Evolutionary conservation across 352 stramenopile genomes (phyloP).

Genomic region (Elongisporangium anandrum): DNA sequence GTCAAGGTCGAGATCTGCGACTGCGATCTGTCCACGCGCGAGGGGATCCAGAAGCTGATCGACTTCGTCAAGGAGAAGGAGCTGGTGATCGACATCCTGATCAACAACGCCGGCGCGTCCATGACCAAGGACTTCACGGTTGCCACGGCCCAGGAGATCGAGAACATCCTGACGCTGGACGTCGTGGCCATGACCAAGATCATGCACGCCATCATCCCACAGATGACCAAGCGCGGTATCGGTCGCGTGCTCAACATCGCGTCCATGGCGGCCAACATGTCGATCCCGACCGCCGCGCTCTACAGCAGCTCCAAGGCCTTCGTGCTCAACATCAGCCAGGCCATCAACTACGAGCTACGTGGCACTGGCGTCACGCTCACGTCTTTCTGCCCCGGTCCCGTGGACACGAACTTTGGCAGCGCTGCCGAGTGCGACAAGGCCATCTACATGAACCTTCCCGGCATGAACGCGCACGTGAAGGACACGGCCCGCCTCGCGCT

Average conservation of each 20-base stretch:
- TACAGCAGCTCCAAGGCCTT: slow-evolving; percentile 73
- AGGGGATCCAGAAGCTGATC: slow-evolving; percentile 32
- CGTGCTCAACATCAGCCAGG: slow-evolving; percentile 61
- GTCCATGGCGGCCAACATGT: slow-evolving; percentile 44
- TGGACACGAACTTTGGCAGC: slow-evolving; percentile 63
- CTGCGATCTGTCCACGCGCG: slow-evolving; percentile 35
- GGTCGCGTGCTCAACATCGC: slow-evolving; percentile 79
- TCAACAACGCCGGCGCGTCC: slow-evolving; percentile 67
- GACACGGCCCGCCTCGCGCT: slow-evolving; percentile 36
- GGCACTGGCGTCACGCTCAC: slow-evolving; percentile 59
- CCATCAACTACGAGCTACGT: slow-evolving; percentile 69
- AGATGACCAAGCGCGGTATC: slow-evolving; percentile 58
- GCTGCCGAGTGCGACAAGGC: slow-evolving; percentile 28
- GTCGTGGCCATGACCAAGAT: slow-evolving; percentile 44
- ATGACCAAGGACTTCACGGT: slow-evolving; percentile 28
- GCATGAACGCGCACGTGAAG: slow-evolving; percentile 29
- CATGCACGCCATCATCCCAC: slow-evolving; percentile 48
- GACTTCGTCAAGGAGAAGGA: slow-evolving; percentile 35
- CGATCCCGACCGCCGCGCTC: slow-evolving; percentile 47
- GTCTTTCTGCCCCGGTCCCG: slow-evolving; percentile 49
- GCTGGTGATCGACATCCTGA: slow-evolving; percentile 60
- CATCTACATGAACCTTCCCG: slow-evolving; percentile 41
- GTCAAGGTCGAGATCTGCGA: slow-evolving; percentile 34
- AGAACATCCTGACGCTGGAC: slow-evolving; percentile 58
- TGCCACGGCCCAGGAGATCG: slow-evolving; percentile 24